Evolutionary conservation across 768 basidiomycete species (phyloP).

Genomic region (Russula olivacea): DNA sequence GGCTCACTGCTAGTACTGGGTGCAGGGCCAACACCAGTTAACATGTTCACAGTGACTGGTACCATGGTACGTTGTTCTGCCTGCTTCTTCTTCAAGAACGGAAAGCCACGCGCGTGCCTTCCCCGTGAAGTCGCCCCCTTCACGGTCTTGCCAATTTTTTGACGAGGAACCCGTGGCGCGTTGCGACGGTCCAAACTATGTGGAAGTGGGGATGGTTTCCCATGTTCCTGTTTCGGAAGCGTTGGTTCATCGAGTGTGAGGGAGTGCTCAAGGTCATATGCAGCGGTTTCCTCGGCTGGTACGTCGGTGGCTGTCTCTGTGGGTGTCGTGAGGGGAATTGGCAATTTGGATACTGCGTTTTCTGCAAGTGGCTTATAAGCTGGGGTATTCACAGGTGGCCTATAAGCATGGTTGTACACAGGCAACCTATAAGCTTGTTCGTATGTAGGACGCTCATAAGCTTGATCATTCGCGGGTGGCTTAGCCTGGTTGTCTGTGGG

Average conservation of each 20-base stretch:
- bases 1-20: constrained; percentile 1
- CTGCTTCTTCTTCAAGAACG: constrained; percentile 17
- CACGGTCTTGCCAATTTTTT: not conserved
- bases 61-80: not conserved
- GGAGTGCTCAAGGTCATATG: not conserved
- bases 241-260: not conserved
- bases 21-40: constrained; percentile 6
- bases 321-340: not conserved
- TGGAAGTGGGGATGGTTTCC: constrained; percentile 18
- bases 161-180: constrained; percentile 14
- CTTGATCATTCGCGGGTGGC: not conserved
- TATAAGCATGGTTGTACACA: not conserved
- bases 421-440: not conserved
- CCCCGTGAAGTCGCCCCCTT: not conserved
- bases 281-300: not conserved
- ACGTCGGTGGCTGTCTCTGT: not conserved
- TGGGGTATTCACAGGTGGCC: not conserved
- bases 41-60: constrained; percentile 19
- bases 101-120: constrained; percentile 9
- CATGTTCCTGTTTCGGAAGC: constrained; percentile 10
- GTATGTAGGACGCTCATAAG: not conserved
- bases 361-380: not conserved
- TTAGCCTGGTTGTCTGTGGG: not conserved
- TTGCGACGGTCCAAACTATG: constrained; percentile 10
- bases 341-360: not conserved